phyloP scores from a whole-genome alignment of 176 grass and related monocot genomes.

The Triticum dicoccoides region DNA sequence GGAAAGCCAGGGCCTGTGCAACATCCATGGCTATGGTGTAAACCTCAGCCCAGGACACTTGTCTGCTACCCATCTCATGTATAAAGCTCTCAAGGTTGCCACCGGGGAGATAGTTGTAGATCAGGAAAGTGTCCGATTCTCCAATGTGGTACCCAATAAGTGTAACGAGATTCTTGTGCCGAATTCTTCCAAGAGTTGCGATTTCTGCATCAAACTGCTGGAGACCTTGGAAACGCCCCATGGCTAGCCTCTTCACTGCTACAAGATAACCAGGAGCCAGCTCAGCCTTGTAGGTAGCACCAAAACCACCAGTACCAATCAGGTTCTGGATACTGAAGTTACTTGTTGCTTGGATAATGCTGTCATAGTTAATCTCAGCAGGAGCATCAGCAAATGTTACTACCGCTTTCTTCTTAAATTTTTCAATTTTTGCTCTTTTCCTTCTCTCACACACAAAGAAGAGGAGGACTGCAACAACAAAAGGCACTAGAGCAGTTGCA shows the following conservation, averaged over 20 bases:
- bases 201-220: constrained; percentile 75
- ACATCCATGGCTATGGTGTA: constrained; percentile 62
- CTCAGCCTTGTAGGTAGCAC: constrained; percentile 68
- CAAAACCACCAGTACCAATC: constrained; percentile 66
- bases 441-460: constrained; percentile 52
- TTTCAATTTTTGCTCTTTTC: constrained; percentile 36
- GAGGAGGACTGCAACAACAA: constrained; percentile 41
- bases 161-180: constrained; percentile 70
- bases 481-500: constrained; percentile 31
- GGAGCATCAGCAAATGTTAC: constrained; percentile 54
- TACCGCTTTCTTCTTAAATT: constrained; percentile 38
- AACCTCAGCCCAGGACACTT: constrained; percentile 43
- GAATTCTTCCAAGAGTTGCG: constrained; percentile 53
- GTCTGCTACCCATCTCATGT: constrained; percentile 46
- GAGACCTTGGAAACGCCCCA: constrained; percentile 69
- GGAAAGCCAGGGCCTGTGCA: constrained; percentile 54
- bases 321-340: constrained; percentile 72
- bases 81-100: constrained; percentile 68
- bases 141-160: constrained; percentile 66
- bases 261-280: constrained; percentile 54
- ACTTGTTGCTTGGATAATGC: constrained; percentile 51
- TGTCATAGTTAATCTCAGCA: constrained; percentile 55
- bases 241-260: constrained; percentile 66
- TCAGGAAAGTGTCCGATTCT: constrained; percentile 59
- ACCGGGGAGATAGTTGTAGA: constrained; percentile 66